These are phyloP conservation scores for Cladorrhinum samala DNA, from an alignment of 495 filamentous ascomycete genomes.

Conservation along the genomic window DNA sequence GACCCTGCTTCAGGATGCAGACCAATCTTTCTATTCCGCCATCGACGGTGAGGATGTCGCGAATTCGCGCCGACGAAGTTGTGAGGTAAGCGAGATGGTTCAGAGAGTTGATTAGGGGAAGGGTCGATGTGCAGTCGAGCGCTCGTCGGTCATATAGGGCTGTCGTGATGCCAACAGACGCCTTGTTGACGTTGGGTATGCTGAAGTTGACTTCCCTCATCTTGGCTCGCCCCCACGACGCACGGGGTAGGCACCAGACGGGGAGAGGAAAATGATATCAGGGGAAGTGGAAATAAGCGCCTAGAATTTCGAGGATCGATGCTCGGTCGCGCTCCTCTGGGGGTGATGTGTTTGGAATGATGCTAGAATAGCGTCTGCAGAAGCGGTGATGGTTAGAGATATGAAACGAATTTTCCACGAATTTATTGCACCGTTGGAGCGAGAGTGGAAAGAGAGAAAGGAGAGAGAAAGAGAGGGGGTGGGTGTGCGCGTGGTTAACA, in stretches of 20 bases:
- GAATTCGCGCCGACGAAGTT: conserved; percentile 94
- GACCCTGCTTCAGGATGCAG: conserved; percentile 93
- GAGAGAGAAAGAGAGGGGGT: not conserved
- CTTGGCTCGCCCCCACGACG: conserved; percentile 33
- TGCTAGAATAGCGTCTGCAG: not conserved
- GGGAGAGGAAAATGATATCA: conserved; percentile 14
- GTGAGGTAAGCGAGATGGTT: conserved; percentile 98
- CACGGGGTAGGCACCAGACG: conserved; percentile 30
- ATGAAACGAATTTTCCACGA: conserved; percentile 9
- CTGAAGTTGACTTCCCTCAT: conserved; percentile 99
- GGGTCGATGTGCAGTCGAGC: conserved; percentile 94
- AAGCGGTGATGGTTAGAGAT: conserved; percentile 9
- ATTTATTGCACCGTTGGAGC: conserved; percentile 1
- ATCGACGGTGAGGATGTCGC: conserved; percentile 96
- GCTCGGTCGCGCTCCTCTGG: not conserved
- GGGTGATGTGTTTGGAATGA: not conserved
- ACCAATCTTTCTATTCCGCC: conserved; percentile 93
- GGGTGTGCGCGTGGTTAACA: not conserved
- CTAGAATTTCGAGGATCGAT: not conserved
- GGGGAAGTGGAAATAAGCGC: not conserved
- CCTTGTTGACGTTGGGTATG: conserved; percentile 99
- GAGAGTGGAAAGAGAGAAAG: too few relatives aligned
- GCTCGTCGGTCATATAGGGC: conserved; percentile 96
- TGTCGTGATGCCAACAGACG: conserved; percentile 97
- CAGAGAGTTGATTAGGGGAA: conserved; percentile 95